phyloP scores from a whole-genome alignment of 495 filamentous ascomycete species.

The Aspergillus cavernicola region DNA sequence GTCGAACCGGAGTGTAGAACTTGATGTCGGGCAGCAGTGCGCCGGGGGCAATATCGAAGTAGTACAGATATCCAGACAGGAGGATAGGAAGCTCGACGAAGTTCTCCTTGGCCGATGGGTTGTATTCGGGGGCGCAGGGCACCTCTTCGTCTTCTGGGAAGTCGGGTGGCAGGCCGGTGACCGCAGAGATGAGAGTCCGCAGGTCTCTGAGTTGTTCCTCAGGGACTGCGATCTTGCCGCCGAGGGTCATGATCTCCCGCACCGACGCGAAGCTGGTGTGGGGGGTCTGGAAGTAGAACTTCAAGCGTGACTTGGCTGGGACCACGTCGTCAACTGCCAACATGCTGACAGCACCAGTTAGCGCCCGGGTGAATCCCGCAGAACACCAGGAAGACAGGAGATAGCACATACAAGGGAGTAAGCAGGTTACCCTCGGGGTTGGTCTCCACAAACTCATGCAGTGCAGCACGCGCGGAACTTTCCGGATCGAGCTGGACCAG shows the following conservation, averaged over 20 bases:
- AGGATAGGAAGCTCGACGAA: not conserved
- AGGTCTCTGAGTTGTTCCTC: slow-evolving; percentile 16
- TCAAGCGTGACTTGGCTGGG: not conserved
- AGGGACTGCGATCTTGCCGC: not conserved
- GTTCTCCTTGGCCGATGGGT: not conserved
- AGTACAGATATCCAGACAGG: not conserved
- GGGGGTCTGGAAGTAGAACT: not conserved
- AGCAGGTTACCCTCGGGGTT: not conserved
- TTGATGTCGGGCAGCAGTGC: slow-evolving; percentile 24
- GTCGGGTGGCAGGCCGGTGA: slow-evolving; percentile 11
- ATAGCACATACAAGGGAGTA: not conserved
- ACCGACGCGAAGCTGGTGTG: not conserved
- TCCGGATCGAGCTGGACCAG: not conserved
- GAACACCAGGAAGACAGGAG: not conserved
- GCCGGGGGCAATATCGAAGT: slow-evolving; percentile 21
- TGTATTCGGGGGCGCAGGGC: not conserved
- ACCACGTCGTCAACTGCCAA: not conserved
- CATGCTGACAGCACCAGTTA: not conserved
- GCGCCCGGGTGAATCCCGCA: not conserved
- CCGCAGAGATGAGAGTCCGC: slow-evolving; percentile 1
- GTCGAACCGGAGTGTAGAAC: slow-evolving; percentile 30
- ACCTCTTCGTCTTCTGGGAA: slow-evolving; percentile 4
- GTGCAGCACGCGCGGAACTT: not conserved
- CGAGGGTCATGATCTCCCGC: not conserved
- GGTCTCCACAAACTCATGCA: not conserved